Evolutionary conservation across 371 early-diverging fungal genomes (phyloP).

Genomic region (Mucor sp.): DNA sequence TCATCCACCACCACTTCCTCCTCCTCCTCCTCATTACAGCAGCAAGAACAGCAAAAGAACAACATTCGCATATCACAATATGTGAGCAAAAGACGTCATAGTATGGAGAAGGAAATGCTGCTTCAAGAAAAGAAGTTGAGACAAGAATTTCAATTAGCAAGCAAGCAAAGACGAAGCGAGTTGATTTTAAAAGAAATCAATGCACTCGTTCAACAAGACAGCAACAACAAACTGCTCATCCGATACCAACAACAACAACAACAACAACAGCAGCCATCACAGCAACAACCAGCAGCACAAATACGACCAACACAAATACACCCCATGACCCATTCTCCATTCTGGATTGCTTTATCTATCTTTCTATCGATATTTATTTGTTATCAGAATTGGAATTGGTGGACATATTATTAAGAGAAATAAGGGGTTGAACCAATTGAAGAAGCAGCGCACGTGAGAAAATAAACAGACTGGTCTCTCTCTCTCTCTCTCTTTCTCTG

Average conservation of each 20-base stretch:
- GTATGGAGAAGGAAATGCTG: conserved; percentile 26
- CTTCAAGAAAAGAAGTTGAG: conserved; percentile 21
- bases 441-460: neutral
- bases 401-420: neutral
- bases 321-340: neutral
- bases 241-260: neutral
- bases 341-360: conserved; percentile 4
- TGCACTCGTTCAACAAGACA: neutral
- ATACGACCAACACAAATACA: neutral
- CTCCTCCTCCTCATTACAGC: neutral
- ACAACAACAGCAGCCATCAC: neutral
- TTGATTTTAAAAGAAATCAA: conserved; percentile 12
- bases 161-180: conserved; percentile 9
- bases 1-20: neutral
- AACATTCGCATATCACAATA: conserved; percentile 19
- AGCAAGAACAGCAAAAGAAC: conserved; percentile 12
- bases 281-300: neutral
- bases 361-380: conserved; percentile 12
- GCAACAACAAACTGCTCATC: neutral
- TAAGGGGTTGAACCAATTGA: neutral
- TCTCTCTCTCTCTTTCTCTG: neutral
- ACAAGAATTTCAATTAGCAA: conserved; percentile 15
- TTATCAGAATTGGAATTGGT: conserved; percentile 10
- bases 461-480: neutral
- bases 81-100: conserved; percentile 21